A percentile compares a stretch with the other conserved stretches of the same genome.
Conservation (phyloP, 257 asterid genomes). For the Solanum pinnatisectum region DNA sequence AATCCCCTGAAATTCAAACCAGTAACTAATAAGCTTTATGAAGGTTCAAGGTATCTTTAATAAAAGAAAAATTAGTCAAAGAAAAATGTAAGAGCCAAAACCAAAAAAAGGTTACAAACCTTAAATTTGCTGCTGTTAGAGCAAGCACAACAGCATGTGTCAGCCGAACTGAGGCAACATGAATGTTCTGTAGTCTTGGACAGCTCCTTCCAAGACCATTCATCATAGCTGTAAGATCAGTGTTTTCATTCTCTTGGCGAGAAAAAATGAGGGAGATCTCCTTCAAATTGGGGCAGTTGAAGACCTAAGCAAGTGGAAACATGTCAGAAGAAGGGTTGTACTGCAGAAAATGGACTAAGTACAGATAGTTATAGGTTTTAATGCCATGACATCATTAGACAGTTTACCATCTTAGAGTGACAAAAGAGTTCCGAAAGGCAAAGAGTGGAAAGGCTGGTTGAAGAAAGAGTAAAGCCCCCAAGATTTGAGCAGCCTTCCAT, state of each 20-base stretch:
- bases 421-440: slow-evolving; percentile 89
- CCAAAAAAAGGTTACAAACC: slow-evolving; percentile 25
- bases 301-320: slow-evolving; percentile 34
- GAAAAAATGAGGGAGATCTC: slow-evolving; percentile 83
- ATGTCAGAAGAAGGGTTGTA: background rate
- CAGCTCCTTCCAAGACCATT: slow-evolving; percentile 76
- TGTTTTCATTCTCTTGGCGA: slow-evolving; percentile 66
- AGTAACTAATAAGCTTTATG: background rate
- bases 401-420: slow-evolving; percentile 64
- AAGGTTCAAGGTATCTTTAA: background rate
- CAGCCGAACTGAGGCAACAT: slow-evolving; percentile 64
- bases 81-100: background rate
- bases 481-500: slow-evolving; percentile 93
- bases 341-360: background rate
- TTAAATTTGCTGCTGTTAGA: slow-evolving; percentile 72
- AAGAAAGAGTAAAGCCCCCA: slow-evolving; percentile 60
- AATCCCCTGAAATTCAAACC: slow-evolving; percentile 47
- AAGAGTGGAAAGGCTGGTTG: slow-evolving; percentile 56
- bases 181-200: slow-evolving; percentile 76
- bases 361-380: background rate
- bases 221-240: slow-evolving; percentile 59
- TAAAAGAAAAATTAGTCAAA: background rate
- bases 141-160: slow-evolving; percentile 82
- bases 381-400: background rate
- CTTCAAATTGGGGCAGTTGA: slow-evolving; percentile 76